Evolutionary conservation across 1,139 yeast species (phyloP).

Genomic region (Kodamaea ohmeri): DNA sequence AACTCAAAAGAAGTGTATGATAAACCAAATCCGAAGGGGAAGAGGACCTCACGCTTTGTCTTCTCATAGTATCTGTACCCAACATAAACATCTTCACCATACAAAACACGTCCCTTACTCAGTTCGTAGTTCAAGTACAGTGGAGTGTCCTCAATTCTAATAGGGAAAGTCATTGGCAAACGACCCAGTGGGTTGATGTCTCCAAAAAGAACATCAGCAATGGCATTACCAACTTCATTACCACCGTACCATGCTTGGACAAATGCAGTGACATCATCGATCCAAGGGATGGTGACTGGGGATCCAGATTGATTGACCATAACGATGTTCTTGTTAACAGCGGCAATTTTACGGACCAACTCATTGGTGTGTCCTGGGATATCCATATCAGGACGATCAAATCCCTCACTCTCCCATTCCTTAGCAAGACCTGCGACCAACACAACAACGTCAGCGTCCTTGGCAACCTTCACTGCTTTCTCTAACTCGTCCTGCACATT

Average conservation of each 20-base stretch:
- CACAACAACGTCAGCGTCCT: conserved; percentile 43
- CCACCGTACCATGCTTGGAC: conserved; percentile 51
- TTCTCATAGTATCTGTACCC: conserved; percentile 62
- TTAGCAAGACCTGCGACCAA: conserved; percentile 44
- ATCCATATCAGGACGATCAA: conserved; percentile 15
- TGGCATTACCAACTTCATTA: conserved; percentile 27
- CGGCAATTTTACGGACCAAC: conserved; percentile 43
- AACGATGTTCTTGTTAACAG: conserved; percentile 50
- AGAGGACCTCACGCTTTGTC: conserved; percentile 42
- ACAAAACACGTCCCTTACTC: conserved; percentile 47
- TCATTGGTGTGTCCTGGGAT: conserved; percentile 44
- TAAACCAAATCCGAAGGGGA: conserved; percentile 62
- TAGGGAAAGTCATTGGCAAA: conserved; percentile 26
- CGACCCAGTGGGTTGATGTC: conserved; percentile 28
- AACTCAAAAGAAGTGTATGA: conserved; percentile 50
- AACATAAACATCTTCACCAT: conserved; percentile 56
- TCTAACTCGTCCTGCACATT: conserved; percentile 32
- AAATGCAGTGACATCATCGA: conserved; percentile 49
- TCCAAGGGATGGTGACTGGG: conserved; percentile 56
- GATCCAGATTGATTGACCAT: conserved; percentile 62
- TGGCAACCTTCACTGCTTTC: conserved; percentile 45
- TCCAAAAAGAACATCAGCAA: conserved; percentile 31
- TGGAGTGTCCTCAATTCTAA: conserved; percentile 23
- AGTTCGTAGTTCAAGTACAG: conserved; percentile 20
- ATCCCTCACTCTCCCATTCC: conserved; percentile 43